These are phyloP conservation scores for Sclerotinia nivalis DNA, from an alignment of 2,329 filamentous ascomycete genomes.

Conservation along the genomic window DNA sequence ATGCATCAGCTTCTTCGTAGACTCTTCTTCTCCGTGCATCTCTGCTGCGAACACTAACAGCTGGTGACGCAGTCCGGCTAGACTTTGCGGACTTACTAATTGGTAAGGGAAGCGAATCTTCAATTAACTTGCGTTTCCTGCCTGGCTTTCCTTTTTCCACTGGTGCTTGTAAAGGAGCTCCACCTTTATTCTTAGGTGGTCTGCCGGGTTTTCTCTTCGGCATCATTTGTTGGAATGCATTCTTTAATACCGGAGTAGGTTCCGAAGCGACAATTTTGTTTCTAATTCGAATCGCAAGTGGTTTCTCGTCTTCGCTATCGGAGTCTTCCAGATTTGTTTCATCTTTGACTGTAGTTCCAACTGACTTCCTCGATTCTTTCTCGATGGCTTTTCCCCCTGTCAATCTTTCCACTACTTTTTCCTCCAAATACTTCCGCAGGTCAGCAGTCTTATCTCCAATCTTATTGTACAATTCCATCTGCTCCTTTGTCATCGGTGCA, in stretches of 20 bases:
- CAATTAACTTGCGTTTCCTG: constrained; percentile 57
- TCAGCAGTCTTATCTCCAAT: constrained; percentile 59
- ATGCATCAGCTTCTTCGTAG: constrained; percentile 58
- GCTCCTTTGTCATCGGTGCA: constrained; percentile 85
- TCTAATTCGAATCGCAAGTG: constrained; percentile 29
- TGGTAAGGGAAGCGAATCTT: constrained; percentile 44
- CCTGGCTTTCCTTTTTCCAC: constrained; percentile 42
- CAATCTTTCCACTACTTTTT: constrained; percentile 70
- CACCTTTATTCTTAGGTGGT: constrained; percentile 5
- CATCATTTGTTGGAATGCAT: constrained; percentile 51
- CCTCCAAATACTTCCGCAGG: constrained; percentile 75
- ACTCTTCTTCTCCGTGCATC: constrained; percentile 46
- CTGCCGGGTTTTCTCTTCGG: constrained; percentile 19
- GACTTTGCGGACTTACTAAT: constrained; percentile 72
- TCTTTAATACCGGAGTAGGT: constrained; percentile 37
- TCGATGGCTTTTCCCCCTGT: constrained; percentile 53
- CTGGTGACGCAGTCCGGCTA: constrained; percentile 73
- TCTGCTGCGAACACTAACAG: constrained; percentile 44
- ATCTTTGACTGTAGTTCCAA: constrained; percentile 14
- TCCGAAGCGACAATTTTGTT: constrained; percentile 32
- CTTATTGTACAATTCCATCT: constrained; percentile 82
- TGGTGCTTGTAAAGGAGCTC: constrained; percentile 1
- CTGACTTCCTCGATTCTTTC: constrained; percentile 27
- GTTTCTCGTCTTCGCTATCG: constrained; percentile 38
- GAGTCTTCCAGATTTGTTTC: constrained; percentile 32